Percentiles rank a stretch among this genome's conserved stretches.
These are phyloP conservation scores for Aspergillus niger DNA, from an alignment of 2,329 filamentous ascomycete genomes.

Conservation along the genomic window DNA sequence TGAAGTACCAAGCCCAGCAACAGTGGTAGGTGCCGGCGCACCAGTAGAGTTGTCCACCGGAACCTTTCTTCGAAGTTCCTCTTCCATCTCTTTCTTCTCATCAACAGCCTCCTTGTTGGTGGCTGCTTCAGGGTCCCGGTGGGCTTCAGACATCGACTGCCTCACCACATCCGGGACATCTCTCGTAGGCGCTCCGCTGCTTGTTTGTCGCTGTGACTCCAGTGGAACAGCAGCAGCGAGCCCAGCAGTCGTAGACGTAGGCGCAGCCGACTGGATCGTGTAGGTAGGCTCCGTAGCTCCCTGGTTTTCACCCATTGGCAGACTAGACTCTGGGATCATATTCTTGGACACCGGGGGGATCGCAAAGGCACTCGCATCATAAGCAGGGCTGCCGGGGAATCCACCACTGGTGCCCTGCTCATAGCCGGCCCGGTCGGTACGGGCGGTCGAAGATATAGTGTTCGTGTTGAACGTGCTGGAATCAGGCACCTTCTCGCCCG, in stretches of 20 bases:
- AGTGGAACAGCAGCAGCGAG: constrained; percentile 49
- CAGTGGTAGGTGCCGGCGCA: constrained; percentile 34
- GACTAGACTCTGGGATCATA: constrained; percentile 79
- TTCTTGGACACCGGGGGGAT: constrained; percentile 61
- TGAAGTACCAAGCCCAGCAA: not conserved
- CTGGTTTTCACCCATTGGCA: constrained; percentile 62
- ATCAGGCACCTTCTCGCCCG: constrained; percentile 79
- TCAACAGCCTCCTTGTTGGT: constrained; percentile 67
- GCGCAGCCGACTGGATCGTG: constrained; percentile 54
- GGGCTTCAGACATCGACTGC: constrained; percentile 53
- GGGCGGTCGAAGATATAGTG: constrained; percentile 67
- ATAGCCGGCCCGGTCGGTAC: constrained; percentile 80
- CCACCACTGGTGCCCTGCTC: constrained; percentile 66
- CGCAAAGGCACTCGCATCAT: constrained; percentile 46
- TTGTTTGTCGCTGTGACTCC: constrained; percentile 35
- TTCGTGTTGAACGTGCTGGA: constrained; percentile 64
- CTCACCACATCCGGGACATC: constrained; percentile 49
- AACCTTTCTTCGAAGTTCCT: constrained; percentile 65
- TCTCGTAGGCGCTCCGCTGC: constrained; percentile 23
- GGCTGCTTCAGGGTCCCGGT: constrained; percentile 69
- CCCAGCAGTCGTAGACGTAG: constrained; percentile 49
- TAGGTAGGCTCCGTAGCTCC: constrained; percentile 56
- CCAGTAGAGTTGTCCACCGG: constrained; percentile 39
- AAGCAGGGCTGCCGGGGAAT: constrained; percentile 40
- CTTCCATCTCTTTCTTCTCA: constrained; percentile 74